A percentile compares a stretch with the other conserved stretches of the same genome.
Conservation (phyloP, 306 rosid genomes). For the Sechiopsis laciniata region DNA sequence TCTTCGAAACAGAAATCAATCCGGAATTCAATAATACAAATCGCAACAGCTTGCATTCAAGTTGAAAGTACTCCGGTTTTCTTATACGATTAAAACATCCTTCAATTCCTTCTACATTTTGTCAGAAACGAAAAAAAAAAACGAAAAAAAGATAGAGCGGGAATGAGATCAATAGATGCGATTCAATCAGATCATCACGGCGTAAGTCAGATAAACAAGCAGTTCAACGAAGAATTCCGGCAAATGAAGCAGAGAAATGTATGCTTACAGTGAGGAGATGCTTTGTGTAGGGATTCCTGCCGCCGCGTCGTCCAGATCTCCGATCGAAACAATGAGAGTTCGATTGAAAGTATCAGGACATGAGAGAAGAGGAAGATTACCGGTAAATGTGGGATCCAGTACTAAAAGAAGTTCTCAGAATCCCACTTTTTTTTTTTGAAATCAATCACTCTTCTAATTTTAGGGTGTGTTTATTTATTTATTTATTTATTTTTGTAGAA, state of each 20-base stretch:
- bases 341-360: background rate
- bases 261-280: slow-evolving; percentile 1
- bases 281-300: background rate
- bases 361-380: too few relatives aligned
- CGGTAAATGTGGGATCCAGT: background rate
- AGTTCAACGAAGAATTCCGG: background rate
- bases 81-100: too few relatives aligned
- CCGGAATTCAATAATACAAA: too few relatives aligned
- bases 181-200: background rate
- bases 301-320: background rate
- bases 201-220: background rate
- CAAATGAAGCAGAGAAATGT: background rate
- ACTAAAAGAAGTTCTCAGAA: too few relatives aligned
- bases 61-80: background rate
- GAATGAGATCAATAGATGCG: background rate
- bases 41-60: background rate
- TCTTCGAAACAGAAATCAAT: background rate
- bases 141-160: background rate
- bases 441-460: too few relatives aligned
- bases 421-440: too few relatives aligned
- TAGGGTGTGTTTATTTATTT: too few relatives aligned
- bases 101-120: background rate
- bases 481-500: too few relatives aligned
- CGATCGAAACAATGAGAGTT: background rate
- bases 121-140: background rate